Conservation (phyloP, 2,329 filamentous ascomycete species). For the Fusarium avenaceum region DNA sequence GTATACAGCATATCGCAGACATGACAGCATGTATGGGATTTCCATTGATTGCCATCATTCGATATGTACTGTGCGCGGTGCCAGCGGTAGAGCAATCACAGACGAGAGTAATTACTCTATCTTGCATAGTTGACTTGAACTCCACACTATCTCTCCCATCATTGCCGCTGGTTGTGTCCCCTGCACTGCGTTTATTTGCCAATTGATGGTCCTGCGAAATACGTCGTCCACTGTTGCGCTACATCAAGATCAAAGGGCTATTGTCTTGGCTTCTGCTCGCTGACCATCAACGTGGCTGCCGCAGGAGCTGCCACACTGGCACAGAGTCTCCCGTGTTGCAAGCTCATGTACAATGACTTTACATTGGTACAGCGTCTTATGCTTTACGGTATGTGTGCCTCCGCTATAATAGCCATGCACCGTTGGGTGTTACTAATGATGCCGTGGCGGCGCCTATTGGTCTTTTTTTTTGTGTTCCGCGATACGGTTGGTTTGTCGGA, state of each 20-base stretch:
- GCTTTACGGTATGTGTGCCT: background rate
- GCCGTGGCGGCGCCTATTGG: conserved; percentile 39
- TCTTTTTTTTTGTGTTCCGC: conserved; percentile 18
- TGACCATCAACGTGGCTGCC: conserved; percentile 6
- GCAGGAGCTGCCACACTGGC: conserved; percentile 7
- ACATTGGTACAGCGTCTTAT: background rate
- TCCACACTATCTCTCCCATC: conserved; percentile 19
- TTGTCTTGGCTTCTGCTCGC: conserved; percentile 4
- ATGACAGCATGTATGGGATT: background rate
- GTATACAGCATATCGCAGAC: conserved; percentile 1
- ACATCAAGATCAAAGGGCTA: background rate
- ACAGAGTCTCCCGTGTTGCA: conserved; percentile 3
- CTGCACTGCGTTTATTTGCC: conserved; percentile 8
- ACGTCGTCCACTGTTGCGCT: background rate
- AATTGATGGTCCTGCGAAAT: background rate
- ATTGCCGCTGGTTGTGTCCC: background rate
- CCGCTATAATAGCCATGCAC: background rate
- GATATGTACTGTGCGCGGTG: conserved; percentile 11
- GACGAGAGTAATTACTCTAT: conserved; percentile 9
- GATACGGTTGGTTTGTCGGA: conserved; percentile 23
- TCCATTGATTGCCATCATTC: conserved; percentile 1
- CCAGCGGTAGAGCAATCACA: conserved; percentile 4
- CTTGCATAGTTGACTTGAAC: conserved; percentile 7
- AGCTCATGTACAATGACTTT: background rate
- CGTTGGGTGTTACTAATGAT: conserved; percentile 39